Percentiles rank a stretch among this genome's conserved stretches.
Evolutionary conservation across 2,329 filamentous ascomycete genomes (phyloP).

Genomic region (Fusarium decemcellulare): DNA sequence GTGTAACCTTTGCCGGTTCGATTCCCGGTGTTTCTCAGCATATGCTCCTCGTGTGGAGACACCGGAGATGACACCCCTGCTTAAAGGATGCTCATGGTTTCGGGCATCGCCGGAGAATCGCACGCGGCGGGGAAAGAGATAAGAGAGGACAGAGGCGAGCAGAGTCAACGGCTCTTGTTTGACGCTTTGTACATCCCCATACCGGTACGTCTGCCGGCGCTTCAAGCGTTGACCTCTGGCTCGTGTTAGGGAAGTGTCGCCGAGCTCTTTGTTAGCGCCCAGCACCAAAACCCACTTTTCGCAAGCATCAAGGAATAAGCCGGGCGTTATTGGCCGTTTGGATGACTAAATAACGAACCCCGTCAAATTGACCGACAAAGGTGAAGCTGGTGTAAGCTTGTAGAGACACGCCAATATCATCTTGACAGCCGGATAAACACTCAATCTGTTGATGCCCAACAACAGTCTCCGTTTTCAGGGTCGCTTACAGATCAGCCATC

Average conservation of each 20-base stretch:
- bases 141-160: slow-evolving; percentile 20
- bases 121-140: slow-evolving; percentile 19
- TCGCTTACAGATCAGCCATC: slow-evolving; percentile 9
- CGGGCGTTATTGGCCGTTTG: too few species aligned
- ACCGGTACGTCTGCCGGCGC: background rate
- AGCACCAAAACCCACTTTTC: background rate
- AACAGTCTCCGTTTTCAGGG: background rate
- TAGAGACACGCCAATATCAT: background rate
- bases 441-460: background rate
- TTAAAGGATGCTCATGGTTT: slow-evolving; percentile 19
- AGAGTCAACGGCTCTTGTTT: slow-evolving; percentile 1
- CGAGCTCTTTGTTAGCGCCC: too few species aligned
- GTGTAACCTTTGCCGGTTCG: slow-evolving; percentile 24
- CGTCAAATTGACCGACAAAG: too few species aligned
- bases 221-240: slow-evolving; percentile 1
- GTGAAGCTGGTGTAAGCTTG: too few species aligned
- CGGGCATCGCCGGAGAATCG: slow-evolving; percentile 13
- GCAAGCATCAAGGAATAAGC: background rate
- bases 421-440: background rate
- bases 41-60: background rate
- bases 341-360: too few species aligned
- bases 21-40: slow-evolving; percentile 5
- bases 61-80: background rate
- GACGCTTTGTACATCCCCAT: background rate
- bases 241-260: background rate